These are phyloP conservation scores for Colletotrichum incanum DNA, from an alignment of 2,329 filamentous ascomycete genomes.

Conservation along the genomic window DNA sequence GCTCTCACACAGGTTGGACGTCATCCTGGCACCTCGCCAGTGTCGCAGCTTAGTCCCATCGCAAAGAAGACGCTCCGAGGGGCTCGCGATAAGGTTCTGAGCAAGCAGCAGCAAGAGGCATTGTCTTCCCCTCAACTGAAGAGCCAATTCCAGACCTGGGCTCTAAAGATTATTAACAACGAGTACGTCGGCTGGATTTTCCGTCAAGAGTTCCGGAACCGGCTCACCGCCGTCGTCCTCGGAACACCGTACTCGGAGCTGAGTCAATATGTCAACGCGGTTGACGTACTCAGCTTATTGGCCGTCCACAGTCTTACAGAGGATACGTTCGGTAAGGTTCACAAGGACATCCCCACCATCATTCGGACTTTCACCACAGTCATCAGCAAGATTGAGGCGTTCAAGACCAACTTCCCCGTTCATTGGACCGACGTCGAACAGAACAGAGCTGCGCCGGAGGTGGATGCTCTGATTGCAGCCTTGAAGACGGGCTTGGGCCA, in stretches of 20 bases:
- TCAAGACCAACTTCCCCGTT: conserved; percentile 70
- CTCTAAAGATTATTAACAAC: conserved; percentile 62
- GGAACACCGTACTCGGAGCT: conserved; percentile 81
- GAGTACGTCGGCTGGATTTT: conserved; percentile 77
- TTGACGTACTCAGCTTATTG: conserved; percentile 78
- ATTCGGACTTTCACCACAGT: conserved; percentile 81
- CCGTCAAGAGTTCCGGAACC: conserved; percentile 77
- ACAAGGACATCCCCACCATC: conserved; percentile 82
- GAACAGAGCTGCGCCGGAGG: conserved; percentile 71
- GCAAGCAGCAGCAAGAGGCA: conserved; percentile 69
- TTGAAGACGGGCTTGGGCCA: conserved; percentile 77
- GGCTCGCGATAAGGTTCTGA: conserved; percentile 64
- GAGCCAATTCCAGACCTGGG: conserved; percentile 64
- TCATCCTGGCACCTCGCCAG: conserved; percentile 65
- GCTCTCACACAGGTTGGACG: conserved; percentile 60
- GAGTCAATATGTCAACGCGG: conserved; percentile 78
- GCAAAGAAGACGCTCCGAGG: conserved; percentile 66
- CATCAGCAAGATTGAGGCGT: conserved; percentile 78
- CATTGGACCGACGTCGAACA: conserved; percentile 87
- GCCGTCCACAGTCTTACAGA: conserved; percentile 82
- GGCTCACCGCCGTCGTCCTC: conserved; percentile 77
- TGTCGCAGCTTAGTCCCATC: conserved; percentile 65
- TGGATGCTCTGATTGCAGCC: conserved; percentile 78
- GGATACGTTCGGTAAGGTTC: conserved; percentile 89
- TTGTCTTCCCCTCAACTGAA: conserved; percentile 65